Evolutionary conservation across 257 asterid genomes (phyloP), one percentile per base, ranked within the genome.

Genomic region (Lycium barbarum): DNA sequence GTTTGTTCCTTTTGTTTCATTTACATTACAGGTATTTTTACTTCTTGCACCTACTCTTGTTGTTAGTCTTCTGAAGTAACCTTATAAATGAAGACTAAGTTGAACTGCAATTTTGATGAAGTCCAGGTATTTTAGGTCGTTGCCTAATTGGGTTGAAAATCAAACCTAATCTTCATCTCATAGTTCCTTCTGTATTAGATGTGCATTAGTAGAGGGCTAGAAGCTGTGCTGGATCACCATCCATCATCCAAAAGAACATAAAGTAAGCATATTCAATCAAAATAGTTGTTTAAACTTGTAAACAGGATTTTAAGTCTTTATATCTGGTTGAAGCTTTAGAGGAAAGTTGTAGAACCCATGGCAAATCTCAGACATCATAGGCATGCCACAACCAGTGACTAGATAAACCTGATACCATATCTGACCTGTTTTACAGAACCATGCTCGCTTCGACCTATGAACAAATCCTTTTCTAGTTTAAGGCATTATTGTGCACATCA

Each of bases 311-410:
- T 20, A 74, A 3, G 20, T 49, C 18, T 49, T 74, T 49, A 49
- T 22, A 47, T 22, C 81, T 49, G 6, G 43, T 74, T 49, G 45
- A 74, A 51, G 81, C 61, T 74, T 74, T 49, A 14, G 43, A 20
- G 22, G 43, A 2, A 26, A 74, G 43, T 22, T 7, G 4, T 67
- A 20, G 61, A 49, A 47, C 7, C 40, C 38, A n/a, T 72, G 80
- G 38, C 20, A 71, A 55, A 45, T 72, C 38, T 45, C 58, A 73
- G 80, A 73, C 58, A 73, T 55, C 80, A 45, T 73, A 73, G 40
- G 3, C 54, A 45, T 10, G 40, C n/a, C 17, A 47, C 35, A 71
- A 40, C 7, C 79, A 40, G 55, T 6, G 79, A 47, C 20, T 4
- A 45, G 58, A 47, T n/a, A n/a, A 72, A 72, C 57, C 80, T n/a